Evolutionary conservation across 495 filamentous ascomycete genomes (phyloP), one percentile per base, ranked within the genome.

Genomic region (Chlorociboria aeruginascens): DNA sequence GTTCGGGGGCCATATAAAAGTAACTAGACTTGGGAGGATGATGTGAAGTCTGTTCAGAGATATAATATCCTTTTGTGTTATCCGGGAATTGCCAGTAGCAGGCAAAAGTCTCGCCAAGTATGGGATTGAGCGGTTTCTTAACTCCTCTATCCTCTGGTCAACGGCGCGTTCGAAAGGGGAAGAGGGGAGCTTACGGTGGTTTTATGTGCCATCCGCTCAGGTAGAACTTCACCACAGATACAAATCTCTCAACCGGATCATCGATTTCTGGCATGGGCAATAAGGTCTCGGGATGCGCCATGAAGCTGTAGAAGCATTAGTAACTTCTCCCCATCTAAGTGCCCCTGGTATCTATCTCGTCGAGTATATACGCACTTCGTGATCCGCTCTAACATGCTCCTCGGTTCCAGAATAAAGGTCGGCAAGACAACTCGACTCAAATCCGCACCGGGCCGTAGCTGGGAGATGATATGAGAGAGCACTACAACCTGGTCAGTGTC

Each of bases 161-260:
- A 54, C 39, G 51, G 48, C 4, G 48, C 4, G 47, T 41, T 13
- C 14, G 9, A 9, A 28, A 16, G 43, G 36, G 13, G 29, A 33
- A 0, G 12, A 32, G 14, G 44, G 44, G 40, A 32, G 12, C 83
- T 53, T 81, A 95, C 90, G 86, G 86, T 50, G 92, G 89, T 66
- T 90, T 93, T 63, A 99, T 96, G 64, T 99, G 92, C 92, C 92
- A 99, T 51, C 92, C 92, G 62, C 88, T 94, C 43, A 99, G 66
- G 63, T 99, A 99, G 63, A 99, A 97, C 61, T 93, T 96, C 53
- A 95, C 82, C 8, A 99, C 92, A 0, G 86, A 82, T 6, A 99
- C 78, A 61, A 99, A 99, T 58, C 92, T 77, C 56, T 90, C 68
- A 35, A 90, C 71, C 3, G 93, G 93, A 61, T 99, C 93, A 29